phyloP scores from a whole-genome alignment of 1,139 yeast genomes.

The Nakaseomyces nivariensis region DNA sequence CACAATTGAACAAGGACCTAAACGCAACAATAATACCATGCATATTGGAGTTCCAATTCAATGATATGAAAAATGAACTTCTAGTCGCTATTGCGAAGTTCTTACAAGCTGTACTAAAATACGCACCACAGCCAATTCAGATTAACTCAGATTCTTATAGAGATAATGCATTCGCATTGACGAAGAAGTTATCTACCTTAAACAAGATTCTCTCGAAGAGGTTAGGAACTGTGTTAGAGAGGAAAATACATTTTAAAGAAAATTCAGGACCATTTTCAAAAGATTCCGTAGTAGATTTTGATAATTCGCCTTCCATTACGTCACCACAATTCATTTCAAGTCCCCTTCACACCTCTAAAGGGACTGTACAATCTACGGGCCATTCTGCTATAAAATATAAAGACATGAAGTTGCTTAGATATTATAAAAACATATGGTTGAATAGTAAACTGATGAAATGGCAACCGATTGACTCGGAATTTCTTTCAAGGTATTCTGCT shows the following conservation, averaged over 20 bases:
- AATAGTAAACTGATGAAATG: slow-evolving; percentile 26
- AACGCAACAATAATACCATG: slow-evolving; percentile 19
- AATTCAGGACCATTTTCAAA: slow-evolving; percentile 7
- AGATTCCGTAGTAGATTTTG: slow-evolving; percentile 12
- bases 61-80: slow-evolving; percentile 13
- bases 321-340: slow-evolving; percentile 26
- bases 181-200: slow-evolving; percentile 15
- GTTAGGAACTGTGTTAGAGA: slow-evolving; percentile 15
- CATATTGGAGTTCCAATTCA: slow-evolving; percentile 12
- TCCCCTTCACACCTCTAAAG: slow-evolving; percentile 16
- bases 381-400: slow-evolving; percentile 17
- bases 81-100: slow-evolving; percentile 23
- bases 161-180: slow-evolving; percentile 13
- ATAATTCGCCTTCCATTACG: slow-evolving; percentile 23
- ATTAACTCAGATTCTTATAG: slow-evolving; percentile 12
- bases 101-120: slow-evolving; percentile 17
- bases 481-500: slow-evolving; percentile 21
- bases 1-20: slow-evolving; percentile 22
- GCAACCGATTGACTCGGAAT: slow-evolving; percentile 20
- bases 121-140: slow-evolving; percentile 11
- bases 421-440: slow-evolving; percentile 29
- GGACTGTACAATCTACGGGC: slow-evolving; percentile 10
- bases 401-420: slow-evolving; percentile 25
- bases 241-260: slow-evolving; percentile 17
- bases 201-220: slow-evolving; percentile 21